Evolutionary conservation across 176 grass and related monocot genomes (phyloP).

Genomic region (Carex scoparia): DNA sequence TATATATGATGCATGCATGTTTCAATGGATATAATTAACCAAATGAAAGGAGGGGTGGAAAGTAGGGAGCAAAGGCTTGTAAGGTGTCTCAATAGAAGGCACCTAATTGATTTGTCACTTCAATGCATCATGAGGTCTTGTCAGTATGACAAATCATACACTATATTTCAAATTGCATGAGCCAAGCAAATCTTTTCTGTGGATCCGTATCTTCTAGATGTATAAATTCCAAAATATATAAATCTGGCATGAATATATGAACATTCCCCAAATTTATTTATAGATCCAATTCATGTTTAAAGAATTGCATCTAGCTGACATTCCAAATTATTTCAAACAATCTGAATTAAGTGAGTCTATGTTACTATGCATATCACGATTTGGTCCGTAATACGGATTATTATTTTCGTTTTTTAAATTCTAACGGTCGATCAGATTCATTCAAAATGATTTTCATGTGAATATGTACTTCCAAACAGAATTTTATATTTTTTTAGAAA

Average conservation of each 20-base stretch:
- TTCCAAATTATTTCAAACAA: neutral
- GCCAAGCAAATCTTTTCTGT: neutral
- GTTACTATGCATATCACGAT: too few species aligned
- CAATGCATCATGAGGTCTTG: slow-evolving; percentile 33
- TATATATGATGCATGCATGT: slow-evolving; percentile 32
- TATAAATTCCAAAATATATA: neutral
- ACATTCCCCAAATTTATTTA: neutral
- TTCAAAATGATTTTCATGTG: too few species aligned
- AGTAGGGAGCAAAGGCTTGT: slow-evolving; percentile 54
- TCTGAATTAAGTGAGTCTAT: too few species aligned
- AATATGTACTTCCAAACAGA: too few species aligned
- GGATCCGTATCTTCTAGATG: neutral
- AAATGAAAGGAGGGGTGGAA: slow-evolving; percentile 32
- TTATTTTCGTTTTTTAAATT: too few species aligned
- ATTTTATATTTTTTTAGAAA: too few species aligned
- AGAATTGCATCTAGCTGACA: neutral
- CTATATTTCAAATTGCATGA: neutral
- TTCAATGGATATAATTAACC: slow-evolving; percentile 36
- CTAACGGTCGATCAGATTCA: too few species aligned
- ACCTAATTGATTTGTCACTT: slow-evolving; percentile 56
- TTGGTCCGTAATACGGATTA: too few species aligned
- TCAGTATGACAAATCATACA: slow-evolving; percentile 27
- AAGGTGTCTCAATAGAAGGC: slow-evolving; percentile 51
- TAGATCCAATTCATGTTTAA: neutral
- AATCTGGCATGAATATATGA: neutral